These are phyloP conservation scores for Paecilomyces variotii DNA, from an alignment of 2,329 filamentous ascomycete species.

Conservation along the genomic window DNA sequence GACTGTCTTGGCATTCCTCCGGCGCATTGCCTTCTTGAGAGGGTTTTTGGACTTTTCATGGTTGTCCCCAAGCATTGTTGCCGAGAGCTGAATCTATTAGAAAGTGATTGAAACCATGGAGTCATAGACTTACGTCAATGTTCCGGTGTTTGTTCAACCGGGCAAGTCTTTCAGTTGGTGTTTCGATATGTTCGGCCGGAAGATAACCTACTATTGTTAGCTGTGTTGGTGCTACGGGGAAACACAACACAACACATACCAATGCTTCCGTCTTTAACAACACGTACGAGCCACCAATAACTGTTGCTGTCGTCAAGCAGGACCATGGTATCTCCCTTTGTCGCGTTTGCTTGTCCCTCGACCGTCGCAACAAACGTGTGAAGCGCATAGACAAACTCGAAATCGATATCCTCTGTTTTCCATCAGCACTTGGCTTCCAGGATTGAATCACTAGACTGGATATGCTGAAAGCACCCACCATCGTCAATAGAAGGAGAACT, in stretches of 20 bases:
- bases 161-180: constrained; percentile 86
- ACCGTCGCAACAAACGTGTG: constrained; percentile 98
- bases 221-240: constrained; percentile 37
- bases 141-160: constrained; percentile 96
- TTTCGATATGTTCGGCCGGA: constrained; percentile 96
- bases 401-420: constrained; percentile 96
- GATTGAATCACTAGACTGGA: constrained; percentile 58
- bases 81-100: constrained; percentile 48
- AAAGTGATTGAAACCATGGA: neutral
- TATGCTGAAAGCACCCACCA: constrained; percentile 64
- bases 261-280: constrained; percentile 97
- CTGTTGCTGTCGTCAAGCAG: constrained; percentile 97
- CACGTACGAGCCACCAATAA: constrained; percentile 98
- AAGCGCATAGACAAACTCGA: constrained; percentile 97
- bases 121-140: constrained; percentile 65
- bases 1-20: constrained; percentile 77
- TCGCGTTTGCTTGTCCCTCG: constrained; percentile 95
- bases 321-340: constrained; percentile 98
- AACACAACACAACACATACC: constrained; percentile 38
- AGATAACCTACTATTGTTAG: constrained; percentile 63
- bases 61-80: constrained; percentile 63
- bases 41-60: constrained; percentile 75
- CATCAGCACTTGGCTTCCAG: constrained; percentile 82
- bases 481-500: constrained; percentile 98
- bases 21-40: constrained; percentile 73